Evolutionary conservation across 2,329 filamentous ascomycete species (phyloP).

Genomic region (Pestalotiopsis sp.): DNA sequence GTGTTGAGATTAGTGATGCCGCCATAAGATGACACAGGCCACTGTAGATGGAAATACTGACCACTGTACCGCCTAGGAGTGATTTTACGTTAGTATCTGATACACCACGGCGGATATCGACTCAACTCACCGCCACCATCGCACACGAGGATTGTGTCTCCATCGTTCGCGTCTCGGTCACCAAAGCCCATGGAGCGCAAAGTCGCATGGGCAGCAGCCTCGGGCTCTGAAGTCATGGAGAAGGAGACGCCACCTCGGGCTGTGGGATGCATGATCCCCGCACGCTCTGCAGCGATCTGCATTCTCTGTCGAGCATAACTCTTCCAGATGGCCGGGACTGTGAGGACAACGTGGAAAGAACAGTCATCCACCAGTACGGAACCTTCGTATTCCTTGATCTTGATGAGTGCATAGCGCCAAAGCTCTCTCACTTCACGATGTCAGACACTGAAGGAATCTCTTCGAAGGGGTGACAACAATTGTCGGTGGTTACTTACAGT

Average conservation of each 20-base stretch:
- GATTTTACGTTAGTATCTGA: neutral
- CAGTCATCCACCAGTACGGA: neutral
- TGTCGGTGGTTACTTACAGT: neutral
- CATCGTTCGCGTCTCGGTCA: neutral
- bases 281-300: neutral
- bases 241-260: neutral
- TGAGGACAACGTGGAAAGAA: neutral
- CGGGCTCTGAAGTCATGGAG: constrained; percentile 1
- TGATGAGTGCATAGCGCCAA: neutral
- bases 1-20: neutral
- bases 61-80: constrained; percentile 1
- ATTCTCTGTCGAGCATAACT: neutral
- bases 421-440: neutral
- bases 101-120: neutral
- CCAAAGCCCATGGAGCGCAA: neutral
- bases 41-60: neutral
- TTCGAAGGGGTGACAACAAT: neutral
- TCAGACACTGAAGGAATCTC: neutral
- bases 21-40: neutral
- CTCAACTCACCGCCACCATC: neutral
- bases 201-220: neutral
- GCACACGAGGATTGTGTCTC: neutral
- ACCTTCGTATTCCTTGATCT: neutral
- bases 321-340: neutral
- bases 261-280: neutral